Base-by-base conservation (phyloP, 1,284 basidiomycete genomes). In the Ceratobasidium sp. region DNA sequence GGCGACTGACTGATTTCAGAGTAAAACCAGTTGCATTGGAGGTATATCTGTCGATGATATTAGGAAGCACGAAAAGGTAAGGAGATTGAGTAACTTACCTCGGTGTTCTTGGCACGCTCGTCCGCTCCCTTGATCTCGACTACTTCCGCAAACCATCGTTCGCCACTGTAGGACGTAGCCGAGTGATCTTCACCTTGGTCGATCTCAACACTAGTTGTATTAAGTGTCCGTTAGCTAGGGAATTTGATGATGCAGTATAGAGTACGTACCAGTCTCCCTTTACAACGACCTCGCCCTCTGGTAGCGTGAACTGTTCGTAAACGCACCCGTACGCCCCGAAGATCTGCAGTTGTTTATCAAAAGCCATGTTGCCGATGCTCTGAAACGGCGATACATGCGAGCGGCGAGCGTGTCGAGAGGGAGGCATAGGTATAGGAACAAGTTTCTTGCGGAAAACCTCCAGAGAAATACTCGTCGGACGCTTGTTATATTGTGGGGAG, bases 1-100 rank as follows among this genome's bases (percentile, higher is more conserved):
- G 19, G 19, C 0, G 16, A 56, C 65, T 1, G 2, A 68, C 68
- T 71, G 41, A 13, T 46, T 11, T n/a, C 39, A 19, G 68, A 58
- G 22, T 71, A 71, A 41, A 59, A 71, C 68, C 68, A 68, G n/a
- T 49, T n/a, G 24, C 51, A 58, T 16, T 22, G 22, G 13, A 71
- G 5, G 34, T 31, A 59, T 2, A 71, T 2, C 68, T 59, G 14
- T n/a, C 6, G 24, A n/a, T 1, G 11, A 61, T 41, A 61, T 61
- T 16, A 43, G 58, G 1, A 19, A 37, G 16, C 34, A 34, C 46
- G 22, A 13, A 1, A 11, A 22, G 13, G 14, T 53, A 34, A 53
- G 27, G 9, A 46, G 19, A 39, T 19, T 22, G 8, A 53, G 19
- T 13, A 49, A 29, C 68, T 22, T 31, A 59, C 68, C 27, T 59